phyloP scores from a whole-genome alignment of 169 alveolate species.

The Plasmodium malariae region DNA sequence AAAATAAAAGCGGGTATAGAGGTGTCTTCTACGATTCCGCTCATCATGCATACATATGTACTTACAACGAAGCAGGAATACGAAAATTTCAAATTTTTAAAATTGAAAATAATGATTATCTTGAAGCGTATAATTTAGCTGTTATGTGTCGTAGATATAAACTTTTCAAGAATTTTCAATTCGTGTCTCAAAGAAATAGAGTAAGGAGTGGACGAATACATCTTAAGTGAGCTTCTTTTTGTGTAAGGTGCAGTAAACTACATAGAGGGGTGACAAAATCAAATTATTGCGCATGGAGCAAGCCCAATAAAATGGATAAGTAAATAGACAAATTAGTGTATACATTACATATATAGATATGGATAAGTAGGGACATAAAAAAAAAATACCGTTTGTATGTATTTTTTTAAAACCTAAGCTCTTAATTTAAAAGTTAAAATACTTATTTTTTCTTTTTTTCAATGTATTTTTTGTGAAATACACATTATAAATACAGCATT shows the following conservation, averaged over 20 bases:
- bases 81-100: conserved; percentile 82
- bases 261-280: not conserved
- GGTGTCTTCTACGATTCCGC: conserved; percentile 84
- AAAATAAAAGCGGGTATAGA: conserved; percentile 84
- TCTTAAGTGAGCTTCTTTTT: conserved; percentile 59
- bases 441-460: too few relatives aligned
- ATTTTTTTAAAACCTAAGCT: too few relatives aligned
- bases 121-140: conserved; percentile 82
- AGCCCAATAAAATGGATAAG: too few relatives aligned
- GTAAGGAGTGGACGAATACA: conserved; percentile 80
- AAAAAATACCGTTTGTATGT: too few relatives aligned
- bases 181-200: conserved; percentile 81
- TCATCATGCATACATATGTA: conserved; percentile 79
- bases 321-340: too few relatives aligned
- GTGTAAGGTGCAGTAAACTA: not conserved
- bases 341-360: too few relatives aligned
- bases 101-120: conserved; percentile 80
- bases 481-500: too few relatives aligned
- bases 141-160: conserved; percentile 81
- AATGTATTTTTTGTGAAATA: too few relatives aligned
- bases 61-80: conserved; percentile 82
- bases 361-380: too few relatives aligned
- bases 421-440: too few relatives aligned
- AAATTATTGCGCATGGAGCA: too few relatives aligned
- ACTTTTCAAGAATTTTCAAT: conserved; percentile 81